phyloP scores from a whole-genome alignment of 257 asterid genomes.

The Nicotiana noctiflora region DNA sequence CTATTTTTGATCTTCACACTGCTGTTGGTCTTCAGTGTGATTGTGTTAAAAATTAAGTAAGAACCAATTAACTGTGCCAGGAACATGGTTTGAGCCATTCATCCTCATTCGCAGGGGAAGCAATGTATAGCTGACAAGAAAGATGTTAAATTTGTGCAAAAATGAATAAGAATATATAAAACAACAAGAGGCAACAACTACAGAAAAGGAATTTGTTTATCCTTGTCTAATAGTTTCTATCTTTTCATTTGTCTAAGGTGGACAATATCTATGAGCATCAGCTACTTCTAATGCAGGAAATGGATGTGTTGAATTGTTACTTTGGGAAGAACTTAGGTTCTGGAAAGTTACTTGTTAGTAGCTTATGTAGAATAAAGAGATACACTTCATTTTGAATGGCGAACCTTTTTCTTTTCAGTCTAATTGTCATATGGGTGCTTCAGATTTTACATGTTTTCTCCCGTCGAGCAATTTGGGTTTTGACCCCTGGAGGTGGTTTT shows the following conservation, averaged over 20 bases:
- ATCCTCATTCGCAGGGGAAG: not conserved
- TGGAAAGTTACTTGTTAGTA: not conserved
- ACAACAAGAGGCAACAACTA: not conserved
- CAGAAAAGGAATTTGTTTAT: not conserved
- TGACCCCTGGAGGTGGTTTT: not conserved
- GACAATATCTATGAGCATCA: not conserved
- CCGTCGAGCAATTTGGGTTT: not conserved
- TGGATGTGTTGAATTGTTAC: not conserved
- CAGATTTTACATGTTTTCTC: not conserved
- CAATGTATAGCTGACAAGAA: not conserved
- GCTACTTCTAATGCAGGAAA: not conserved
- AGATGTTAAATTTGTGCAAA: not conserved
- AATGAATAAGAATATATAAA: not conserved
- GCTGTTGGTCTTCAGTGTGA: not conserved
- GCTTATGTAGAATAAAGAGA: not conserved
- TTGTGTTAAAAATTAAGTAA: not conserved
- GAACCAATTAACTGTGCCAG: not conserved
- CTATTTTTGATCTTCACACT: not conserved
- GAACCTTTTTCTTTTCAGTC: not conserved
- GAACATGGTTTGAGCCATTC: not conserved
- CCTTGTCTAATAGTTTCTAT: not conserved
- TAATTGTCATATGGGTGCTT: not conserved
- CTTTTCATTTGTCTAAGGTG: not conserved
- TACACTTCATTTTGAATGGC: not conserved
- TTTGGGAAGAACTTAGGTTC: not conserved